Evolutionary conservation across 2,329 filamentous ascomycete species (phyloP).

Genomic region (Salinomyces thailandicus): DNA sequence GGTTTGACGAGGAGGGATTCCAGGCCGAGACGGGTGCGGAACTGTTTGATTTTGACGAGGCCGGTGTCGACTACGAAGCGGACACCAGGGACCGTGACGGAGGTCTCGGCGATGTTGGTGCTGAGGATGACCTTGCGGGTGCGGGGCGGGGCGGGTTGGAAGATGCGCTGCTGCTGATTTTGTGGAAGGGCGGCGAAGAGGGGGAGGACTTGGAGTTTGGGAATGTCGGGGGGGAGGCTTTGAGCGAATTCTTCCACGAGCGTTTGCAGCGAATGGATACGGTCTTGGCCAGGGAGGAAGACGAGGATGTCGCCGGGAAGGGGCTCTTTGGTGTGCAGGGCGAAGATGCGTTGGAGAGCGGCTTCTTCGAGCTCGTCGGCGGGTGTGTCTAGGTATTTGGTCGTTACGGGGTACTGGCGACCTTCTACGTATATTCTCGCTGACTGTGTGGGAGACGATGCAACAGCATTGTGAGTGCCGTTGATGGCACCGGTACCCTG

Average conservation of each 20-base stretch:
- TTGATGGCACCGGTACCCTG: neutral
- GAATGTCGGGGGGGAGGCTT: slow-evolving; percentile 48
- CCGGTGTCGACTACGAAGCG: slow-evolving; percentile 86
- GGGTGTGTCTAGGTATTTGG: slow-evolving; percentile 61
- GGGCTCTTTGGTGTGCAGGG: slow-evolving; percentile 76
- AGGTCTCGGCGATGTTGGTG: slow-evolving; percentile 98
- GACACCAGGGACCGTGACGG: slow-evolving; percentile 88
- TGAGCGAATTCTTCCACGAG: slow-evolving; percentile 70
- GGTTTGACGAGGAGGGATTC: slow-evolving; percentile 84
- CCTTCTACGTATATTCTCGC: slow-evolving; percentile 57
- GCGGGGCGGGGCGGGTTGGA: slow-evolving; percentile 59
- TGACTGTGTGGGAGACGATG: neutral
- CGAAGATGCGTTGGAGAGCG: slow-evolving; percentile 70
- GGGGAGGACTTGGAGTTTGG: slow-evolving; percentile 55
- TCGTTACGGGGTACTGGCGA: slow-evolving; percentile 74
- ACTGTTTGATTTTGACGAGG: slow-evolving; percentile 90
- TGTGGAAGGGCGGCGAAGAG: slow-evolving; percentile 86
- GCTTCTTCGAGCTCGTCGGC: slow-evolving; percentile 74
- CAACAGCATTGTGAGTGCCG: neutral
- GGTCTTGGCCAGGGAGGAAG: slow-evolving; percentile 86
- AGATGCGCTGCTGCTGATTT: slow-evolving; percentile 74
- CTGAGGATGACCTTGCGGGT: slow-evolving; percentile 85
- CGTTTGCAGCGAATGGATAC: slow-evolving; percentile 72
- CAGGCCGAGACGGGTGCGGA: slow-evolving; percentile 70
- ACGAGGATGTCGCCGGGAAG: slow-evolving; percentile 90